Base-by-base conservation (phyloP, 495 filamentous ascomycete genomes). In the Tuber umbilicatum region DNA sequence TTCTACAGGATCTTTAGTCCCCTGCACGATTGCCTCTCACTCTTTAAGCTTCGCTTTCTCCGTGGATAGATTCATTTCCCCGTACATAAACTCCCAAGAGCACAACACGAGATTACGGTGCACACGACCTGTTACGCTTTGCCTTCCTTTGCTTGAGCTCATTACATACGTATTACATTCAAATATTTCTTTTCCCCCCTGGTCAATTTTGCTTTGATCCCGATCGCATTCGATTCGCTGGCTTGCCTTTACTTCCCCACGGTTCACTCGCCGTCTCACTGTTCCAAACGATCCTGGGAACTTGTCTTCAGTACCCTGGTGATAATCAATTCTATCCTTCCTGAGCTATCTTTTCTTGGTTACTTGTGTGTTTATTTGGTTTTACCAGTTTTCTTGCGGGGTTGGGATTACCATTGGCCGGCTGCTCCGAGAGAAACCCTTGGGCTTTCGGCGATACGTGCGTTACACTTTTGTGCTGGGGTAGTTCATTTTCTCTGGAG, bases 191-290 rank as follows among this genome's bases (percentile, higher is more conserved):
- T 80, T 79, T 79, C 76, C 73, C 37, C 77, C 73, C 77, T 73
- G 73, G 70, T 73, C 77, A 73, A 69, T 77, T 80, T 79, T 73
- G 50, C 76, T 79, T 73, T 70, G 77, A 80, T 80, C 78, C 79
- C 77, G 77, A 80, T 79, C 76, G 78, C 70, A 79, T 74, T 76
- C 73, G 73, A 80, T 79, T 80, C 73, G 77, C 77, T 80, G 68
- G 78, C 78, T 79, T 80, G 77, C 73, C 72, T 71, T 47, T 67
- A 79, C 70, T 74, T 64, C 73, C 74, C 69, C 76, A 75, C 75
- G 75, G 75, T 78, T 78, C 72, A 78, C 69, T 74, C 78, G 76
- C 76, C 77, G 76, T 78, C 75, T 79, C 77, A 79, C 76, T 78
- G 71, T 79, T 78, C 72, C 72, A 74, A 78, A 78, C 69, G 69